A percentile compares a stretch with the other conserved stretches of the same genome.
Conservation (phyloP, 495 filamentous ascomycete species). For the Neurospora terricola region DNA sequence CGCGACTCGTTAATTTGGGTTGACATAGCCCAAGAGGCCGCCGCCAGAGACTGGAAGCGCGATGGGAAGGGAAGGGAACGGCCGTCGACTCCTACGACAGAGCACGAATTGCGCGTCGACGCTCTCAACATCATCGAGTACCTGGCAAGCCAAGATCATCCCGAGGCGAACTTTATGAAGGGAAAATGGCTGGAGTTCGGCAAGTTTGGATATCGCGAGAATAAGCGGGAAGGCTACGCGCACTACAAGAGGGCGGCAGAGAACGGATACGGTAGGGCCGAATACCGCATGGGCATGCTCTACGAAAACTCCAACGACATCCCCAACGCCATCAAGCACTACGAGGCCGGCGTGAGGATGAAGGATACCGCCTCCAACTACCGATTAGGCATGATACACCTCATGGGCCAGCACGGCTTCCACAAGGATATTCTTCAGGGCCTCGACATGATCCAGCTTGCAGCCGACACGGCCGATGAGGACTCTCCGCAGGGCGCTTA, state of each 20-base stretch:
- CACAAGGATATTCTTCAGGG: constrained; percentile 69
- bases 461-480: constrained; percentile 86
- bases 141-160: constrained; percentile 82
- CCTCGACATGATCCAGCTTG: constrained; percentile 67
- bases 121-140: constrained; percentile 87
- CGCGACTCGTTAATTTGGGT: constrained; percentile 85
- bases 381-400: constrained; percentile 92
- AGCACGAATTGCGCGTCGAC: constrained; percentile 78
- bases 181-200: constrained; percentile 98
- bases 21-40: constrained; percentile 64
- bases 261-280: constrained; percentile 82
- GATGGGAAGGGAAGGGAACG: constrained; percentile 53
- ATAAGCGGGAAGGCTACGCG: constrained; percentile 89
- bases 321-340: constrained; percentile 82
- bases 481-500: constrained; percentile 97
- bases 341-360: constrained; percentile 63
- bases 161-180: constrained; percentile 87
- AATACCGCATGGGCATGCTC: constrained; percentile 97
- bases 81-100: constrained; percentile 69
- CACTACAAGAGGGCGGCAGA: constrained; percentile 80
- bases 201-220: constrained; percentile 77
- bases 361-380: constrained; percentile 92
- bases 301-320: constrained; percentile 90
- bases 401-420: constrained; percentile 86
- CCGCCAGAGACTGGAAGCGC: constrained; percentile 49